A percentile compares a stretch with the other conserved stretches of the same genome.
phyloP scores from a whole-genome alignment of 352 stramenopile genomes.

The Globisporangium acanthophoron region DNA sequence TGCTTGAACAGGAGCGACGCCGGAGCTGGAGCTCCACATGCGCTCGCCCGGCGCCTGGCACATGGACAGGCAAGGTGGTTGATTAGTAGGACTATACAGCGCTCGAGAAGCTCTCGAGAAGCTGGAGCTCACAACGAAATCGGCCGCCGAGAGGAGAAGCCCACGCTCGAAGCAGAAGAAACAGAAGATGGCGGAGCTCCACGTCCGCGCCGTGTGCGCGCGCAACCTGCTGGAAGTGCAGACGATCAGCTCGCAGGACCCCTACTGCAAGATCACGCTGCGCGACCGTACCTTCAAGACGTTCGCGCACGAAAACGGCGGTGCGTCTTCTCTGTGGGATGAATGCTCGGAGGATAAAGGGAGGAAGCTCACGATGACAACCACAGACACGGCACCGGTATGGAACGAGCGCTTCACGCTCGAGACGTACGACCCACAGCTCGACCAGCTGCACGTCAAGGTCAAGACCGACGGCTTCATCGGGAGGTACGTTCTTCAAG shows the following conservation, averaged over 20 bases:
- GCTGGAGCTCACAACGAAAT: neutral
- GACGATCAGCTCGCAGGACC: constrained; percentile 81
- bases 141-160: neutral
- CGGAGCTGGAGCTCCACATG: too few species aligned
- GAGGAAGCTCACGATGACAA: too few species aligned
- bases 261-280: constrained; percentile 73
- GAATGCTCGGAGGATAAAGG: too few species aligned
- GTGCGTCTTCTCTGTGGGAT: constrained; percentile 20
- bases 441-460: constrained; percentile 66
- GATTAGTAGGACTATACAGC: too few species aligned
- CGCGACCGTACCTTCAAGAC: constrained; percentile 63
- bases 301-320: constrained; percentile 78
- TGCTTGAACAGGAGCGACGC: too few species aligned
- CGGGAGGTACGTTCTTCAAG: constrained; percentile 19
- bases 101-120: too few species aligned
- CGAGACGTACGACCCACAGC: constrained; percentile 58
- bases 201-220: constrained; percentile 71
- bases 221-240: constrained; percentile 80
- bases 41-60: too few species aligned
- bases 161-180: neutral
- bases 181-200: constrained; percentile 47
- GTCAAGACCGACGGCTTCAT: constrained; percentile 87
- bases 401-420: constrained; percentile 86
- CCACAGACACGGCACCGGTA: constrained; percentile 52
- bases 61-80: too few species aligned